phyloP scores from a whole-genome alignment of 352 stramenopile genomes.

The Phytopythium oedochilum region DNA sequence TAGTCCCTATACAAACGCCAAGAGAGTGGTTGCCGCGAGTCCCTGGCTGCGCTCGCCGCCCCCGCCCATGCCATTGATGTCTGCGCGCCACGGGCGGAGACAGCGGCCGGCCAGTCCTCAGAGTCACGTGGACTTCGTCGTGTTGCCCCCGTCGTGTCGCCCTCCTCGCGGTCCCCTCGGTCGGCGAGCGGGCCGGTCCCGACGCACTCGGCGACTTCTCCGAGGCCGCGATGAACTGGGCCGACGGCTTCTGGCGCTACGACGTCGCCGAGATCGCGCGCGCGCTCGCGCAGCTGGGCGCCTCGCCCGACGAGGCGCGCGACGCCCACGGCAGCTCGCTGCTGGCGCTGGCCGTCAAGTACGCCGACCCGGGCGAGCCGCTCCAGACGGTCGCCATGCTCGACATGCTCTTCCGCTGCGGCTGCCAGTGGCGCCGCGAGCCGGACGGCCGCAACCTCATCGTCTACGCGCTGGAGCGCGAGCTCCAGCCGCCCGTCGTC shows the following conservation, averaged over 20 bases:
- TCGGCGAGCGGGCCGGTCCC: not conserved
- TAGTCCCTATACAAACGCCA: not conserved
- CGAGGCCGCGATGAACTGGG: conserved; percentile 1
- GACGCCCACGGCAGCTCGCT: conserved; percentile 4
- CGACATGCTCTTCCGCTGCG: not conserved
- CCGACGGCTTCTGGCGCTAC: conserved; percentile 6
- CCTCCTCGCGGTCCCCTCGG: not conserved
- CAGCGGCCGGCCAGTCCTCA: too few species aligned
- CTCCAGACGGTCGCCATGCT: not conserved
- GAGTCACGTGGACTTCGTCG: too few species aligned
- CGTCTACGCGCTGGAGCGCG: not conserved
- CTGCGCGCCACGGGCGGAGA: too few species aligned
- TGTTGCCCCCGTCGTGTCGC: too few species aligned
- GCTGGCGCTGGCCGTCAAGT: conserved; percentile 5
- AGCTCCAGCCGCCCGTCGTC: not conserved
- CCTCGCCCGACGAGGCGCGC: not conserved
- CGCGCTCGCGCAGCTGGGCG: not conserved
- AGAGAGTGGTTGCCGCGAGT: too few species aligned
- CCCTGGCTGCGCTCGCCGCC: too few species aligned
- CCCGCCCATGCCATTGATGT: too few species aligned
- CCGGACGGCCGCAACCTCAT: not conserved
- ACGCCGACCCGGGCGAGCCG: conserved; percentile 2
- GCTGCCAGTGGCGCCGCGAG: not conserved
- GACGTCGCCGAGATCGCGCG: not conserved
- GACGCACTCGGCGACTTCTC: not conserved